Evolutionary conservation across 306 rosid species (phyloP).

Genomic region (Rosa persica): DNA sequence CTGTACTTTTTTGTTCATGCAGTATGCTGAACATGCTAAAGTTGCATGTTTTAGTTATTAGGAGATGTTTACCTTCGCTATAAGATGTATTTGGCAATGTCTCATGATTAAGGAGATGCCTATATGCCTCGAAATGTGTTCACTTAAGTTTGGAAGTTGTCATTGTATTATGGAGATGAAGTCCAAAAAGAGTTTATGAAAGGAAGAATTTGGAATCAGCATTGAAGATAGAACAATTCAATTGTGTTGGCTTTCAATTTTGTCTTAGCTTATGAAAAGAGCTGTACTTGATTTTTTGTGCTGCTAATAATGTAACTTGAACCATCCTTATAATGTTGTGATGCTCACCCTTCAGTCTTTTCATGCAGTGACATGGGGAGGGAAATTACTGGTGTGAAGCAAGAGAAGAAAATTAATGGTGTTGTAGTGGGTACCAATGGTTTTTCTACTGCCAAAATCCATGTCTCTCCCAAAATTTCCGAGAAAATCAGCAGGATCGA

Average conservation of each 20-base stretch:
- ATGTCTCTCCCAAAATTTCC: conserved; percentile 59
- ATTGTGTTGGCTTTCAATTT: background rate
- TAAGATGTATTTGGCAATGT: conserved; percentile 7
- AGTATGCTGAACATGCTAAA: background rate
- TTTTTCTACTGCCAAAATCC: conserved; percentile 45
- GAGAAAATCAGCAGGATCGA: conserved; percentile 46
- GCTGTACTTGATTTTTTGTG: background rate
- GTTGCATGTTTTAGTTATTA: background rate
- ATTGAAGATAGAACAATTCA: background rate
- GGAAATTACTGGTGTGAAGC: conserved; percentile 67
- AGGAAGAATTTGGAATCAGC: background rate
- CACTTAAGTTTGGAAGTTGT: background rate
- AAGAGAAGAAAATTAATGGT: conserved; percentile 53
- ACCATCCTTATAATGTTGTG: conserved; percentile 11
- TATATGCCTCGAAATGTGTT: background rate
- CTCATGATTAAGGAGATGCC: conserved; percentile 8
- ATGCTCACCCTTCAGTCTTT: conserved; percentile 25
- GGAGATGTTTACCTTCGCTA: background rate
- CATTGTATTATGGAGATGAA: background rate
- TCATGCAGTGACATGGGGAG: conserved; percentile 85
- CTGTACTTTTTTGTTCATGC: background rate
- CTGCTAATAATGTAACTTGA: background rate
- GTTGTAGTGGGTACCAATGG: conserved; percentile 40
- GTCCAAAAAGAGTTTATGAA: background rate
- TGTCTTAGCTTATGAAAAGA: conserved; percentile 3